Evolutionary conservation across 495 filamentous ascomycete genomes (phyloP).

Genomic region (Geopyxis carbonaria): DNA sequence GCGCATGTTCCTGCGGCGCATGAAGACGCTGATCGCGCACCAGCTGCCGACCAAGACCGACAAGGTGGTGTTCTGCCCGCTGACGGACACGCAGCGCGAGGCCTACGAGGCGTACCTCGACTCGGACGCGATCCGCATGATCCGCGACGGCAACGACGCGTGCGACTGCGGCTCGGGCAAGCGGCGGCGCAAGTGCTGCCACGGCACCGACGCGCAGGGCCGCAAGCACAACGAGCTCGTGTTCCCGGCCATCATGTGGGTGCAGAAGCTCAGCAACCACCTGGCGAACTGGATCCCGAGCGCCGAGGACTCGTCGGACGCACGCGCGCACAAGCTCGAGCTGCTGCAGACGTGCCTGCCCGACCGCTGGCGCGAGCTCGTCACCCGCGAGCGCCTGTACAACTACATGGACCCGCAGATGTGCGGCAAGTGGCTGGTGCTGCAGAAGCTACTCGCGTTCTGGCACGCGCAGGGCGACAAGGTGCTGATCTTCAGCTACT

Average conservation of each 20-base stretch:
- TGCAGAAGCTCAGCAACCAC: slow-evolving; percentile 86
- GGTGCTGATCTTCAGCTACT: slow-evolving; percentile 82
- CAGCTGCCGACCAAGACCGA: slow-evolving; percentile 95
- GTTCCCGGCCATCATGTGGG: slow-evolving; percentile 65
- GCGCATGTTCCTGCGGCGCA: slow-evolving; percentile 77
- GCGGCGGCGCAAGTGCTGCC: slow-evolving; percentile 73
- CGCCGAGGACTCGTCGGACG: slow-evolving; percentile 48
- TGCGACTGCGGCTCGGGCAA: slow-evolving; percentile 56
- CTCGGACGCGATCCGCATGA: slow-evolving; percentile 51
- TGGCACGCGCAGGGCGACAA: slow-evolving; percentile 88
- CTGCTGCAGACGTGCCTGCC: slow-evolving; percentile 62
- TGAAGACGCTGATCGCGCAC: slow-evolving; percentile 83
- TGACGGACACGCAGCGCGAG: slow-evolving; percentile 64
- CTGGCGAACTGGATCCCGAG: slow-evolving; percentile 71
- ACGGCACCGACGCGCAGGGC: slow-evolving; percentile 38
- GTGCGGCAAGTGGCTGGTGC: slow-evolving; percentile 88
- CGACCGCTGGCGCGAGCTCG: slow-evolving; percentile 53
- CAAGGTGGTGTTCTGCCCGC: slow-evolving; percentile 82
- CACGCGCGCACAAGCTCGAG: slow-evolving; percentile 62
- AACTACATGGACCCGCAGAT: slow-evolving; percentile 80
- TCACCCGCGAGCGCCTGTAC: slow-evolving; percentile 56
- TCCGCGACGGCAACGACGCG: slow-evolving; percentile 44
- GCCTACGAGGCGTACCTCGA: slow-evolving; percentile 72
- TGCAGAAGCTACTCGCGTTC: slow-evolving; percentile 70
- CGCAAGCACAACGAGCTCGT: slow-evolving; percentile 57